These are phyloP conservation scores for Volvox carteri DNA, from an alignment of 163 green algal genomes.

Conservation along the genomic window DNA sequence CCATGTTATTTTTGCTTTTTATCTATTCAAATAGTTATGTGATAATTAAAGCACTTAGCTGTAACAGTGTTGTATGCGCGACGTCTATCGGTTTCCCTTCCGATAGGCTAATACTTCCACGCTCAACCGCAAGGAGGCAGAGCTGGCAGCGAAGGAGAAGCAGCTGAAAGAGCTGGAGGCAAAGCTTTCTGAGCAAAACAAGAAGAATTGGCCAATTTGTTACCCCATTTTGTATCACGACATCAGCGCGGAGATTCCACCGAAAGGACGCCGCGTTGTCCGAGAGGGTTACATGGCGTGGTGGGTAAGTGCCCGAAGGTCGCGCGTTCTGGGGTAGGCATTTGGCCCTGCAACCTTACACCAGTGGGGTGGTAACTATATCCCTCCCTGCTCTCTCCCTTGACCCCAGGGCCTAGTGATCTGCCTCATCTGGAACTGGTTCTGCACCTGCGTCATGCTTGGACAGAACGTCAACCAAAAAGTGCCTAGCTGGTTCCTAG, in stretches of 20 bases:
- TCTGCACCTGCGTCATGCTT: slow-evolving; percentile 67
- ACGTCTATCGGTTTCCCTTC: not conserved
- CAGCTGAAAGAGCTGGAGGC: slow-evolving; percentile 62
- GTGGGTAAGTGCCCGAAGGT: slow-evolving; percentile 57
- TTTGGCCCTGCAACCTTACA: too few relatives aligned
- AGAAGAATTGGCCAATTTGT: slow-evolving; percentile 75
- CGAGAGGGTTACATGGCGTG: slow-evolving; percentile 66
- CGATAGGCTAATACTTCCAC: not conserved
- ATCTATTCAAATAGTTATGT: too few relatives aligned
- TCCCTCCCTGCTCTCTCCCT: too few relatives aligned
- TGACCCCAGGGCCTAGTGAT: slow-evolving; percentile 60
- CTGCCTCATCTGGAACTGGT: slow-evolving; percentile 67
- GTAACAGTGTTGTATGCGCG: too few relatives aligned
- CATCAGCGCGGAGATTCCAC: slow-evolving; percentile 67
- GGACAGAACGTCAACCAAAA: slow-evolving; percentile 55
- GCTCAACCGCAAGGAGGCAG: slow-evolving; percentile 55
- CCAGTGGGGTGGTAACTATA: too few relatives aligned
- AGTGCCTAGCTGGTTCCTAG: slow-evolving; percentile 72
- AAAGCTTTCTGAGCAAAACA: slow-evolving; percentile 47
- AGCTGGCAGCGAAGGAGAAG: slow-evolving; percentile 61
- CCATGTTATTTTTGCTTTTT: too few relatives aligned
- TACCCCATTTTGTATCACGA: slow-evolving; percentile 70
- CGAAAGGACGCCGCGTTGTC: slow-evolving; percentile 47
- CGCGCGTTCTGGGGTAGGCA: too few relatives aligned
- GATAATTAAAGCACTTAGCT: too few relatives aligned